Evolutionary conservation across 2,329 filamentous ascomycete species (phyloP).

Genomic region (Beauveria rudraprayagi): DNA sequence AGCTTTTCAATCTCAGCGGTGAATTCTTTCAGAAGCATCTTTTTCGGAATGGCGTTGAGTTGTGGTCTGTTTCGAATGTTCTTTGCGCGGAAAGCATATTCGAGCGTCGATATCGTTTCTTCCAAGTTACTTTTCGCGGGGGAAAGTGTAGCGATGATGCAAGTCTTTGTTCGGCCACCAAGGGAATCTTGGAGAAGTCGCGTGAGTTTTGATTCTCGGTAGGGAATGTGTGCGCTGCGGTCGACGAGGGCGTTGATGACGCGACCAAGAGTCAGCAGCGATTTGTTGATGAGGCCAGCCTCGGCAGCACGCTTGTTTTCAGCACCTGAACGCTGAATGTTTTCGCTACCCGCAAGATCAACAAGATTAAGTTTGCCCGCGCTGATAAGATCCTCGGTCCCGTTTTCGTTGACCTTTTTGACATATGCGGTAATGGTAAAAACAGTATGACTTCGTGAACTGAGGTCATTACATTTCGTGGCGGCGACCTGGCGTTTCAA

Average conservation of each 20-base stretch:
- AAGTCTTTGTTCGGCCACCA: conserved; percentile 92
- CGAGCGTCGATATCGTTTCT: conserved; percentile 94
- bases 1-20: conserved; percentile 89
- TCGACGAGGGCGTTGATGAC: conserved; percentile 98
- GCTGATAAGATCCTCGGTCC: conserved; percentile 82
- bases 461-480: conserved; percentile 98
- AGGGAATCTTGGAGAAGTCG: conserved; percentile 92
- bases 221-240: conserved; percentile 78
- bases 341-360: conserved; percentile 93
- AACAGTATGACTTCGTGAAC: conserved; percentile 92
- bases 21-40: conserved; percentile 83
- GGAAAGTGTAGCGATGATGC: conserved; percentile 95
- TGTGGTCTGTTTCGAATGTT: conserved; percentile 98
- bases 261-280: conserved; percentile 82
- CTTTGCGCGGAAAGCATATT: conserved; percentile 96
- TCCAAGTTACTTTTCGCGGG: conserved; percentile 92
- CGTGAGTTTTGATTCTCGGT: conserved; percentile 91
- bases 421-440: conserved; percentile 93
- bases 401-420: conserved; percentile 71
- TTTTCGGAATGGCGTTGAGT: conserved; percentile 87
- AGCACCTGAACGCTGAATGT: conserved; percentile 91
- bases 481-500: conserved; percentile 95
- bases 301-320: conserved; percentile 97
- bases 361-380: conserved; percentile 94
- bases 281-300: conserved; percentile 97